Conservation (phyloP, 2,329 filamentous ascomycete genomes). For the Cadophora malorum region DNA sequence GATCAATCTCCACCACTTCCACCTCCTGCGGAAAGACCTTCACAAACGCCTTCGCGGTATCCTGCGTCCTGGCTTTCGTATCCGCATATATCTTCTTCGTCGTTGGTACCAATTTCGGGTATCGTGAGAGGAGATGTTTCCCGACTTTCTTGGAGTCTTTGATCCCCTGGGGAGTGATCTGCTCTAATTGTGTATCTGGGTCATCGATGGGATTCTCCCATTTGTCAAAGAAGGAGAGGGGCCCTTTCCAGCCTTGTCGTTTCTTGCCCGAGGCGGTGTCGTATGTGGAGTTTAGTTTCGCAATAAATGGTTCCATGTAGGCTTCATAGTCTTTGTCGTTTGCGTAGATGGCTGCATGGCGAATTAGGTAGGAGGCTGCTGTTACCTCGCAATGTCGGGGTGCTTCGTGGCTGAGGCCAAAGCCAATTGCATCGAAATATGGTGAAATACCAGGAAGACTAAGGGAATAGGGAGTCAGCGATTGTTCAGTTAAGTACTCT, state of each 20-base stretch:
- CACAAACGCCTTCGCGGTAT: conserved; percentile 42
- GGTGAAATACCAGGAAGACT: conserved; percentile 59
- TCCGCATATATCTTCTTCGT: conserved; percentile 43
- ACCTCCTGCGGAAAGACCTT: conserved; percentile 41
- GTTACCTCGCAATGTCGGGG: conserved; percentile 58
- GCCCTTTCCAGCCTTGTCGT: conserved; percentile 40
- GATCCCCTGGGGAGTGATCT: conserved; percentile 42
- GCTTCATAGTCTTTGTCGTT: conserved; percentile 65
- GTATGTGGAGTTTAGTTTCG: conserved; percentile 62
- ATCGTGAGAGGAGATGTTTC: conserved; percentile 40
- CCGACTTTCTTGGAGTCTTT: conserved; percentile 42
- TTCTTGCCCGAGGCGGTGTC: conserved; percentile 25
- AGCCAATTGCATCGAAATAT: conserved; percentile 58
- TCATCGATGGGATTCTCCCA: conserved; percentile 43
- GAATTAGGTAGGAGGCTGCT: conserved; percentile 60
- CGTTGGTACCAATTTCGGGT: conserved; percentile 41
- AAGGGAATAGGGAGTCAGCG: background rate
- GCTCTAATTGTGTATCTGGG: conserved; percentile 41
- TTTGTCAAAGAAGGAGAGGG: conserved; percentile 40
- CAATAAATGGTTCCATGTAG: conserved; percentile 62
- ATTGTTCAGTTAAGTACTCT: background rate
- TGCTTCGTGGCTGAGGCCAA: conserved; percentile 49
- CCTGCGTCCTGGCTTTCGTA: conserved; percentile 43
- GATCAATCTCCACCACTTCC: conserved; percentile 44
- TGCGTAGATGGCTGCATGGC: conserved; percentile 66